Conservation (phyloP, 345 rosid genomes). For the Turritis glabra region DNA sequence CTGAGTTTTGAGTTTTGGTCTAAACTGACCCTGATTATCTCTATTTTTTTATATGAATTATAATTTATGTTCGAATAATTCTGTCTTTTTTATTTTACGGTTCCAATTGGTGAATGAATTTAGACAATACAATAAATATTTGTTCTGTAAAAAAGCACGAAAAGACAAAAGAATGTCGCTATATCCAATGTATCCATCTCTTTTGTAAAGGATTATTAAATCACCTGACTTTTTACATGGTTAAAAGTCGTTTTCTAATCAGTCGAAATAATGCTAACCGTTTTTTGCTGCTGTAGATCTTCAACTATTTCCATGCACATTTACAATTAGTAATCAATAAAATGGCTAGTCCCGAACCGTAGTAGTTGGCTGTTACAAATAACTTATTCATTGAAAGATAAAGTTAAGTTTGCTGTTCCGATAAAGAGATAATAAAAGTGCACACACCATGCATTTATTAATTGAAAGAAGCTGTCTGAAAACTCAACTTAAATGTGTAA, state of each 20-base stretch:
- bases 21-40: not conserved
- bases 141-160: not conserved
- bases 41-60: not conserved
- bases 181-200: not conserved
- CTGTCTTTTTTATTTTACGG: no score
- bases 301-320: not conserved
- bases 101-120: not conserved
- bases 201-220: not conserved
- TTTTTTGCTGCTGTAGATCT: not conserved
- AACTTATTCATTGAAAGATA: constrained; percentile 22
- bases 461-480: constrained; percentile 23
- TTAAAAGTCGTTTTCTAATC: not conserved
- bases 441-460: constrained; percentile 28
- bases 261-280: not conserved
- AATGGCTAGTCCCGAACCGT: not conserved
- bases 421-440: not conserved
- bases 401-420: constrained; percentile 4
- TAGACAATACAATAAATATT: not conserved
- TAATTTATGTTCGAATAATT: not conserved
- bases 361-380: constrained; percentile 30
- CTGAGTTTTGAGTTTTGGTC: not conserved
- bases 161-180: not conserved
- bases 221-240: not conserved
- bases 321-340: not conserved
- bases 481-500: constrained; percentile 1